Evolutionary conservation across 1,139 yeast genomes (phyloP).

Genomic region (Hyphopichia fennica): DNA sequence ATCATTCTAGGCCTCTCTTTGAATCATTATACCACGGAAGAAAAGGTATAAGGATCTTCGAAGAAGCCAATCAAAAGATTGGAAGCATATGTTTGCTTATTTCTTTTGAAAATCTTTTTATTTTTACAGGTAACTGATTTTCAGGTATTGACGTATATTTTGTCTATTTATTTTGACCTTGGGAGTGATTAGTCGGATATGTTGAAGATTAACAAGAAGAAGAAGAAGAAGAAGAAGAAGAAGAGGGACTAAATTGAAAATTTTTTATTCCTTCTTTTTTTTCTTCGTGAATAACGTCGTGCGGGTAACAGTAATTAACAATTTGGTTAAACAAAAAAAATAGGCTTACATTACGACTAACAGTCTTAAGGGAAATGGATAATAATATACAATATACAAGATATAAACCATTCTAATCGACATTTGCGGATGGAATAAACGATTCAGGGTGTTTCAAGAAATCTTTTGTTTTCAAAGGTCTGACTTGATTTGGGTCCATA

Average conservation of each 20-base stretch:
- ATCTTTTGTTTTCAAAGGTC: slow-evolving; percentile 48
- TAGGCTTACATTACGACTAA: too few species aligned
- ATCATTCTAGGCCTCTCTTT: slow-evolving; percentile 65
- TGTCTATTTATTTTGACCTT: background rate
- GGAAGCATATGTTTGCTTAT: too few species aligned
- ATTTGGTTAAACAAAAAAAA: background rate
- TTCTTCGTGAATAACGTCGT: too few species aligned
- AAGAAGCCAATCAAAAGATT: slow-evolving; percentile 47
- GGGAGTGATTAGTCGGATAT: too few species aligned
- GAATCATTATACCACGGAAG: slow-evolving; percentile 60
- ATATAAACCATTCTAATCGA: slow-evolving; percentile 22
- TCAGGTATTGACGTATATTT: slow-evolving; percentile 3
- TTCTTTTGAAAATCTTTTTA: too few species aligned
- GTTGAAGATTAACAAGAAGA: too few species aligned
- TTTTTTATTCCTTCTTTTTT: background rate
- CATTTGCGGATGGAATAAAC: slow-evolving; percentile 31
- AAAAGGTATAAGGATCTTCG: slow-evolving; percentile 63
- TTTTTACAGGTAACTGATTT: background rate
- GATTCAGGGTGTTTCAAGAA: slow-evolving; percentile 38
- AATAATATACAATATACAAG: background rate
- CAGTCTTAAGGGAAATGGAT: background rate
- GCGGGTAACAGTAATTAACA: background rate
- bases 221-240: background rate
- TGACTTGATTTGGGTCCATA: slow-evolving; percentile 31
- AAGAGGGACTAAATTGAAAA: background rate